Evolutionary conservation across 129 eudicot species (phyloP).

Genomic region (Solidago caesia): DNA sequence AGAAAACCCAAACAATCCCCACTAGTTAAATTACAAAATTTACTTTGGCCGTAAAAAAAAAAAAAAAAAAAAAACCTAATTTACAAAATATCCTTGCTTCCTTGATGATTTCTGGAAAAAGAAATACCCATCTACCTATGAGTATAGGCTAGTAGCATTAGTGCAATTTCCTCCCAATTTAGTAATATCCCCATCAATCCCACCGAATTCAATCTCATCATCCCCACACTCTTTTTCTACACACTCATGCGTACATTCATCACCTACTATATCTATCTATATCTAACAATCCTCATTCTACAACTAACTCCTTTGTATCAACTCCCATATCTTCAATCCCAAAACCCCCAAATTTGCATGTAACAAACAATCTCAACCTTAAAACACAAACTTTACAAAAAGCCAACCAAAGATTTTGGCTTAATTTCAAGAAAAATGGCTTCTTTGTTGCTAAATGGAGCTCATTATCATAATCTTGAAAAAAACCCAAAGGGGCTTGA

Average conservation of each 20-base stretch:
- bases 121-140: no score
- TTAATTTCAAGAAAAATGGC: constrained; percentile 44
- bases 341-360: constrained; percentile 21
- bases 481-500: constrained; percentile 38
- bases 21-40: no score
- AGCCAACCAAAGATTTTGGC: constrained; percentile 19
- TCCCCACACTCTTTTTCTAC: not conserved
- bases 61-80: no score
- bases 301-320: no score
- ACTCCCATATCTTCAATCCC: not conserved
- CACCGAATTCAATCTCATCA: constrained; percentile 4
- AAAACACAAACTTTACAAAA: constrained; percentile 18
- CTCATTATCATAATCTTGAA: constrained; percentile 47
- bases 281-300: no score
- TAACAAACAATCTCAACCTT: not conserved
- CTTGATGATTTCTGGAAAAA: no score
- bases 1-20: no score
- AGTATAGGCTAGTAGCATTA: no score
- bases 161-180: constrained; percentile 6
- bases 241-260: not conserved
- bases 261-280: not conserved
- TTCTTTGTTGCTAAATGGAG: constrained; percentile 62
- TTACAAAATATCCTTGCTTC: no score
- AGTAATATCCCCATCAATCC: not conserved
- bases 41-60: no score